Evolutionary conservation across 1,139 yeast species (phyloP).

Genomic region (Petasospora rhodanensis): DNA sequence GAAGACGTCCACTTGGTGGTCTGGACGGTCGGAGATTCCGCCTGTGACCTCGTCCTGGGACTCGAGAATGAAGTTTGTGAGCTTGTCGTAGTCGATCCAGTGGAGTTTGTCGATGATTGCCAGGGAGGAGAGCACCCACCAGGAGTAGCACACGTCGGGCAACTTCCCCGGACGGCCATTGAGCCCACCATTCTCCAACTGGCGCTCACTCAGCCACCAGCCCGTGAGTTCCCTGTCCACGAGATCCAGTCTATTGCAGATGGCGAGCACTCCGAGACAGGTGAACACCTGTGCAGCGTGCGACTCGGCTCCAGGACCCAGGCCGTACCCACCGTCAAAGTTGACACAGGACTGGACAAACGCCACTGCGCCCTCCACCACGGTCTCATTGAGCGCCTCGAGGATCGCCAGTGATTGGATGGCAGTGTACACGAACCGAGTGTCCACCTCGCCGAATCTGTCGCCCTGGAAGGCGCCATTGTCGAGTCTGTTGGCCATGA

Average conservation of each 20-base stretch:
- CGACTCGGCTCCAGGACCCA: constrained; percentile 91
- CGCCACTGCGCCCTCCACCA: constrained; percentile 60
- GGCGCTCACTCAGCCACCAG: constrained; percentile 92
- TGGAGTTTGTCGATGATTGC: constrained; percentile 60
- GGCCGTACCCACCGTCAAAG: constrained; percentile 95
- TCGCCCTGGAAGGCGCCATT: constrained; percentile 92
- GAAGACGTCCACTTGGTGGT: constrained; percentile 85
- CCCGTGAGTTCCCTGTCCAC: constrained; percentile 49
- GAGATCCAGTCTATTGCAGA: constrained; percentile 53
- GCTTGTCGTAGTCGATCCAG: constrained; percentile 67
- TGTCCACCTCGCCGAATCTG: constrained; percentile 85
- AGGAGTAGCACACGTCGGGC: constrained; percentile 94
- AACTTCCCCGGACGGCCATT: constrained; percentile 96
- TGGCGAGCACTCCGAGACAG: constrained; percentile 75
- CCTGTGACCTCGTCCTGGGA: constrained; percentile 81
- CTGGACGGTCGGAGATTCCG: constrained; percentile 90
- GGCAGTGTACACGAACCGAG: constrained; percentile 84
- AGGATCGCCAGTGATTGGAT: constrained; percentile 67
- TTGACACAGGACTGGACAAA: constrained; percentile 72
- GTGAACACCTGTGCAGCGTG: constrained; percentile 94
- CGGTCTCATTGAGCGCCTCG: constrained; percentile 54
- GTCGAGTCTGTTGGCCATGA: constrained; percentile 53
- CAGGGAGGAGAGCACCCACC: constrained; percentile 93
- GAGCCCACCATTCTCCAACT: constrained; percentile 84
- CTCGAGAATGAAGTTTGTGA: constrained; percentile 60